Conservation (phyloP, 2,329 filamentous ascomycete species). For the Penicillium aurantiogriseum region DNA sequence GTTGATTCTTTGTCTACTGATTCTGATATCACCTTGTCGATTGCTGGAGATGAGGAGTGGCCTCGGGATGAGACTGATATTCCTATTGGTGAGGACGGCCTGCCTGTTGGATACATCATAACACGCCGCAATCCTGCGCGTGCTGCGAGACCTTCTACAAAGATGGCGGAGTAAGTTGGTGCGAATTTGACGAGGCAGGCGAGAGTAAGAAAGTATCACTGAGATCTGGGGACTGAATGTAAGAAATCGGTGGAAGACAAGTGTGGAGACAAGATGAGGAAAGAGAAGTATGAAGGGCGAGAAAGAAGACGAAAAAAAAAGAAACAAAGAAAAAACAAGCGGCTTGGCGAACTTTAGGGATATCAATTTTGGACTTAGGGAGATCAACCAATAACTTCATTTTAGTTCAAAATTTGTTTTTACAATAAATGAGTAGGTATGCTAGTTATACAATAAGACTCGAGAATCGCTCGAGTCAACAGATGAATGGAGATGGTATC, state of each 20-base stretch:
- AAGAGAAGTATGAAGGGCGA: no score
- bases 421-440: neutral
- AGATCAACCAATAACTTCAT: conserved; percentile 3
- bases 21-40: neutral
- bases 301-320: neutral
- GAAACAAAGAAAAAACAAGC: neutral
- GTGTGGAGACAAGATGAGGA: neutral
- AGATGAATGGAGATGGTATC: conserved; percentile 30
- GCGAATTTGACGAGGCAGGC: no score
- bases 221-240: neutral
- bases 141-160: conserved; percentile 10
- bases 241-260: neutral
- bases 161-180: conserved; percentile 3
- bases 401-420: neutral
- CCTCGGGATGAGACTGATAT: neutral
- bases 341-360: neutral
- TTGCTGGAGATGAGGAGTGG: neutral
- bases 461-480: neutral
- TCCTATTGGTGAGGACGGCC: conserved; percentile 1
- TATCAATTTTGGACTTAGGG: neutral
- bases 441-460: conserved; percentile 24
- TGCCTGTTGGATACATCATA: conserved; percentile 2
- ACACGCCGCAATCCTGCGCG: conserved; percentile 14
- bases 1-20: neutral
- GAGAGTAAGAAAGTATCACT: neutral